phyloP scores from a whole-genome alignment of 1,139 yeast species.

The Suhomyces choctaworum region DNA sequence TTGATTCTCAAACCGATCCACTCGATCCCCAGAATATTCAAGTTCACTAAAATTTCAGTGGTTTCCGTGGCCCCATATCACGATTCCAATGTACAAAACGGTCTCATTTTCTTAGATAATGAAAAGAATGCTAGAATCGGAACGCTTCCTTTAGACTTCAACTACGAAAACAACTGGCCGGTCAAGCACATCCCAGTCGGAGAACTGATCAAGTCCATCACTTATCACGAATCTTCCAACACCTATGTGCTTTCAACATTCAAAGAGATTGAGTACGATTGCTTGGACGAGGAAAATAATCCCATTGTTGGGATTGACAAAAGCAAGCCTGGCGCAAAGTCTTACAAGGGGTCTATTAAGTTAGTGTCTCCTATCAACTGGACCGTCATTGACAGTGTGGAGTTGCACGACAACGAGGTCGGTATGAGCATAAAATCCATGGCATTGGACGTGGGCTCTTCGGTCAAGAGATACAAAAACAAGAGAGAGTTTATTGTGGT shows the following conservation, averaged over 20 bases:
- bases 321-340: constrained; percentile 48
- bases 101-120: constrained; percentile 73
- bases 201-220: constrained; percentile 65
- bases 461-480: constrained; percentile 52
- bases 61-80: constrained; percentile 61
- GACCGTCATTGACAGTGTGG: constrained; percentile 72
- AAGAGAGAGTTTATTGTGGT: constrained; percentile 70
- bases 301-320: constrained; percentile 61
- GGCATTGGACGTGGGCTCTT: constrained; percentile 52
- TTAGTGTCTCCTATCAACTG: constrained; percentile 75
- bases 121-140: constrained; percentile 72
- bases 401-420: constrained; percentile 66
- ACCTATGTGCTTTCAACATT: constrained; percentile 68
- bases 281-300: constrained; percentile 75
- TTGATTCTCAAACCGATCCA: constrained; percentile 64
- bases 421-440: constrained; percentile 60
- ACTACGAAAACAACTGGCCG: constrained; percentile 67
- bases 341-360: constrained; percentile 61
- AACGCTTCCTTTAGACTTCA: constrained; percentile 51
- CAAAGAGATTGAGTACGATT: constrained; percentile 58
- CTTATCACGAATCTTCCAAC: constrained; percentile 71
- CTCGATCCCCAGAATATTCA: constrained; percentile 66
- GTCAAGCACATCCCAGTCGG: constrained; percentile 54
- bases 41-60: constrained; percentile 63
- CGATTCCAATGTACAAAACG: constrained; percentile 42